Evolutionary conservation across 192 early-diverging fungal species (phyloP), one percentile per base, ranked within the genome.

Genomic region (Linnemannia zychae): DNA sequence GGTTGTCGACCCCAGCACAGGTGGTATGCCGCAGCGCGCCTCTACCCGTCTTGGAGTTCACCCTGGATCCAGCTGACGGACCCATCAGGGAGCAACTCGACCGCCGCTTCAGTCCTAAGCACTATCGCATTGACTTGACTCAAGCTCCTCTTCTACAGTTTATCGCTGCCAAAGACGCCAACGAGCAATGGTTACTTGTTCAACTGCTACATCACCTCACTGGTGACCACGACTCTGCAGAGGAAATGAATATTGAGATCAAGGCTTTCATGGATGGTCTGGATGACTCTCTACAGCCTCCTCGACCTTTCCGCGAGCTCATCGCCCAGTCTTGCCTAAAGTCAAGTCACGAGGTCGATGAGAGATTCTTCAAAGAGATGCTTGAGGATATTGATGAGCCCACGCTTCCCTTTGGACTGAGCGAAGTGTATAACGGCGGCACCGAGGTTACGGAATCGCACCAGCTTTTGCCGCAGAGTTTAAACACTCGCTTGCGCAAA

Each of bases 261-360:
- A 18, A 71, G 44, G 0, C 44, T 4, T n/a, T 71, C 11, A 3
- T 67, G 4, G 34, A 24, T 6, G 67, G 31, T 15, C 38, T 71
- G 4, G 40, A 46, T 18, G 24, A 22, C 24, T n/a, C 4, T 24
- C 69, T 71, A 6, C 13, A 16, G 20, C 11, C 38, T 7, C 69
- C 40, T 7, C 69, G 47, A 20, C 69, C 69, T 44, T 71, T 71
- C 69, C 69, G 69, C 12, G 22, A 71, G 40, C 69, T 71, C 16
- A 46, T 71, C 24, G 69, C 69, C 18, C 9, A 71, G 44, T 37
- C 24, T 7, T 9, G 69, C 0, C 24, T 17, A 22, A n/a, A 44
- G 28, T 17, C 17, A 13, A 40, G 38, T 17, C 4, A 15, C 17
- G 38, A 71, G 38, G 17, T 6, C 4, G 22, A 71, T 46, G 40